Base-by-base conservation (phyloP, 805 yeast species). In the Metschnikowia arizonensis region DNA sequence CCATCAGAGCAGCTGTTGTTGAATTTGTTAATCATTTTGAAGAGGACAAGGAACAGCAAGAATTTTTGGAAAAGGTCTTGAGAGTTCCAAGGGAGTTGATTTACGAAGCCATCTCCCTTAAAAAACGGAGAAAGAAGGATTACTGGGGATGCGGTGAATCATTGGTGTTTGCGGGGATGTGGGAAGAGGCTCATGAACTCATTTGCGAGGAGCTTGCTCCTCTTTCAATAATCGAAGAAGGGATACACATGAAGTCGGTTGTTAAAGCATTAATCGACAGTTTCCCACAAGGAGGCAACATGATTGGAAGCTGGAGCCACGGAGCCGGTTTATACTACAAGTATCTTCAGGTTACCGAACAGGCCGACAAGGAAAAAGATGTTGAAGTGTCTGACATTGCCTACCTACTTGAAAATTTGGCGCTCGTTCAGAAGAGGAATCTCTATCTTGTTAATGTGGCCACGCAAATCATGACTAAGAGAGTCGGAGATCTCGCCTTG, bases 151-250 rank as follows among this genome's bases (percentile, higher is more conserved):
- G 88, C 53, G 80, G 82, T 1, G 68, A 73, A 37, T 78, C 82
- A 24, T 73, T 84, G 37, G 63, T 88, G 1, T 72, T 69, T 10
- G 96, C 96, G 0, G 70, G 68, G 9, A 61, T 75, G 40, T 78
- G 77, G 68, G 69, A 64, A 0, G 81, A 78, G 32, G 96, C 96
- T 0, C 93, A 87, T 56, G 59, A 64, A 2, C 65, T 79, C 1
- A 63, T 87, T 3, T 54, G 82, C 7, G 58, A 66, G 1, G 60
- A 71, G 3, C 83, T 88, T 25, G 98, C 91, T 0, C 98, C 98
- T 7, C 61, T 64, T 11, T 76, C 83, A 3, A 78, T 90, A 1
- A 75, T 82, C 12, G 69, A 76, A n/a, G 74, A 76, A 45, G 64
- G 61, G 11, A 5, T 50, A 35, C 29, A 38, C 1, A 66, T 70